phyloP scores from a whole-genome alignment of 1,284 basidiomycete species.

The Bjerkandera adusta region DNA sequence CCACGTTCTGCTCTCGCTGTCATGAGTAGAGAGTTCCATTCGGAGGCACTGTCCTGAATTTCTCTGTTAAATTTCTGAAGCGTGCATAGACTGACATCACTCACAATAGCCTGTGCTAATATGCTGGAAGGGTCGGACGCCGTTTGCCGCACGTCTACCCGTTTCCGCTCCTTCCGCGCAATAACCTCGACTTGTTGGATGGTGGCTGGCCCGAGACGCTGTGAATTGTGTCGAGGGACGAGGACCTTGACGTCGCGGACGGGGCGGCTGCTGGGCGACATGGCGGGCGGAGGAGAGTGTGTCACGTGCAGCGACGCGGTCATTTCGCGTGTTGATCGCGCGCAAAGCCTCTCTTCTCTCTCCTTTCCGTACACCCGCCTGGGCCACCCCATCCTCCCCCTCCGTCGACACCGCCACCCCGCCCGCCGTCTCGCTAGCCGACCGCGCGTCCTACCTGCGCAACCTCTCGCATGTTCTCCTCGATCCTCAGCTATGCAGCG shows the following conservation, averaged over 20 bases:
- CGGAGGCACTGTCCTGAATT: slow-evolving; percentile 70
- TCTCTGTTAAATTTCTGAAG: slow-evolving; percentile 1
- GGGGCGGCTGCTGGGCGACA: slow-evolving; percentile 55
- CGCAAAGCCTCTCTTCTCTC: too few relatives aligned
- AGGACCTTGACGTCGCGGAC: slow-evolving; percentile 54
- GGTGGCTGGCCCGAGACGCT: slow-evolving; percentile 62
- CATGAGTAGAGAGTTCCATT: slow-evolving; percentile 79
- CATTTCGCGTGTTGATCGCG: slow-evolving; percentile 4
- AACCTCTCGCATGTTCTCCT: too few relatives aligned
- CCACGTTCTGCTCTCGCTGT: slow-evolving; percentile 77
- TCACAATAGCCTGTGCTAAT: slow-evolving; percentile 59
- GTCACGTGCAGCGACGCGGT: slow-evolving; percentile 13
- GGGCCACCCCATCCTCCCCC: background rate
- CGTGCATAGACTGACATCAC: slow-evolving; percentile 25
- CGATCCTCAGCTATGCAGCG: background rate
- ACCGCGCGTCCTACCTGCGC: too few relatives aligned
- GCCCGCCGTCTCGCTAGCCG: background rate
- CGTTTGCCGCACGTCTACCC: slow-evolving; percentile 59
- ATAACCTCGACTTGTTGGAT: slow-evolving; percentile 53
- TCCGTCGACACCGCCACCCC: background rate
- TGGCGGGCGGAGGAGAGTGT: slow-evolving; percentile 25
- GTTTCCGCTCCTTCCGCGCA: slow-evolving; percentile 46
- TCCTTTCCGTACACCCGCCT: slow-evolving; percentile 1
- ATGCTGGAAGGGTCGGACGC: slow-evolving; percentile 50
- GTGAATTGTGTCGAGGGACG: slow-evolving; percentile 74